phyloP scores from a whole-genome alignment of 1,139 yeast species.

The Blastobotrys ciferrii region DNA sequence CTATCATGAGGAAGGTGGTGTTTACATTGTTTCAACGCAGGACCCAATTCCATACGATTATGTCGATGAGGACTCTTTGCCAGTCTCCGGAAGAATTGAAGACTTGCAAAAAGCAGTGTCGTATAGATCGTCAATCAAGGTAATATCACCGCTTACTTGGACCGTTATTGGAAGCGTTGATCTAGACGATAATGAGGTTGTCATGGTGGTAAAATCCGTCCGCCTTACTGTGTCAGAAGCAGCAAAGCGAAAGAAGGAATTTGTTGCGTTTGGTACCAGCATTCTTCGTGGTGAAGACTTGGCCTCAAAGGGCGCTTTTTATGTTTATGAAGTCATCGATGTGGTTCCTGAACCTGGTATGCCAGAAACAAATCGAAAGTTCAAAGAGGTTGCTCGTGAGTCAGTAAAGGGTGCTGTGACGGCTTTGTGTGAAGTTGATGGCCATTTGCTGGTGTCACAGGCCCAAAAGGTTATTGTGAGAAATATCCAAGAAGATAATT shows the following conservation, averaged over 20 bases:
- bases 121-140: conserved; percentile 58
- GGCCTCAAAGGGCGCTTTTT: conserved; percentile 76
- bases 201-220: conserved; percentile 57
- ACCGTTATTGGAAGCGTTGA: conserved; percentile 67
- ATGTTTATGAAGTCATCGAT: conserved; percentile 71
- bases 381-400: conserved; percentile 75
- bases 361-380: conserved; percentile 79
- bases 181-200: conserved; percentile 66
- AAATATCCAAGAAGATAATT: conserved; percentile 77
- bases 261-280: conserved; percentile 77
- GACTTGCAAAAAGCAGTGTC: conserved; percentile 51
- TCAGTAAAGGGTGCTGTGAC: conserved; percentile 84
- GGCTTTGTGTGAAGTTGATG: conserved; percentile 75
- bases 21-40: conserved; percentile 65
- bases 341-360: conserved; percentile 88
- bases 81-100: conserved; percentile 58
- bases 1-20: conserved; percentile 67
- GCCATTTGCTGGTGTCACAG: conserved; percentile 79
- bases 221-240: conserved; percentile 52
- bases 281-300: conserved; percentile 78
- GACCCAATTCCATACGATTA: conserved; percentile 61
- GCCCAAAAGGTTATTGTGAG: conserved; percentile 81
- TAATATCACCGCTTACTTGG: conserved; percentile 78
- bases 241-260: conserved; percentile 61
- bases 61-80: conserved; percentile 71